phyloP scores from a whole-genome alignment of 2,329 filamentous ascomycete species.

The Leptographium galeiforme region DNA sequence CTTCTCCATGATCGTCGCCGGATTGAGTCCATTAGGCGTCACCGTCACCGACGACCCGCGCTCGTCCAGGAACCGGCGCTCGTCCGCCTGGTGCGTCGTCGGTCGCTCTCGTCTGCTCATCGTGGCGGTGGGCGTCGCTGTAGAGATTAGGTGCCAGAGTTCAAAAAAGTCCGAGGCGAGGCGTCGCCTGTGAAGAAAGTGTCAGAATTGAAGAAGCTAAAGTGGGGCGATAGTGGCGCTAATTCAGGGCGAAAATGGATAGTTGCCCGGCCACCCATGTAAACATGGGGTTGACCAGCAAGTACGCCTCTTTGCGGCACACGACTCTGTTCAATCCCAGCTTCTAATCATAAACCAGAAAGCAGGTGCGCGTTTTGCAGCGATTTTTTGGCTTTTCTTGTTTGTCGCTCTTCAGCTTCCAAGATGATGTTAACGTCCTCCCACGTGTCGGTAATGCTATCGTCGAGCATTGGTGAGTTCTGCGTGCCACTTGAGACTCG shows the following conservation, averaged over 20 bases:
- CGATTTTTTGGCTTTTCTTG: not conserved
- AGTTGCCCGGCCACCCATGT: constrained; percentile 11
- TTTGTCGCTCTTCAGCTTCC: no score
- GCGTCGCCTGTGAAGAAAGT: not conserved
- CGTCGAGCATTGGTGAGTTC: constrained; percentile 46
- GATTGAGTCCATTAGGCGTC: constrained; percentile 79
- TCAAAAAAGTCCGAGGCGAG: not conserved
- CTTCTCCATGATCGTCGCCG: constrained; percentile 91
- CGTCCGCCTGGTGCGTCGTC: constrained; percentile 59
- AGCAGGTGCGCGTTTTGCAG: not conserved
- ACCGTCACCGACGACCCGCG: constrained; percentile 66
- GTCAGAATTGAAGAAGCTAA: not conserved
- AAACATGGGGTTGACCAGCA: constrained; percentile 3
- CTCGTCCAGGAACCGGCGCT: constrained; percentile 73
- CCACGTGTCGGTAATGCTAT: constrained; percentile 57
- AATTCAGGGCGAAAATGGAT: constrained; percentile 9
- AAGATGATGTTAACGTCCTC: constrained; percentile 50
- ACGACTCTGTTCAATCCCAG: not conserved
- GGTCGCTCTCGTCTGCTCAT: constrained; percentile 2
- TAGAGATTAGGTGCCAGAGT: not conserved
- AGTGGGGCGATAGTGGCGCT: not conserved
- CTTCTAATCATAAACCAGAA: no score
- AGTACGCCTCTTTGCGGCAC: not conserved
- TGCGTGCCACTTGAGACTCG: not conserved
- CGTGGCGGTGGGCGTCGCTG: not conserved